Conservation (phyloP, 495 filamentous ascomycete species). For the Aspergillus steynii region DNA sequence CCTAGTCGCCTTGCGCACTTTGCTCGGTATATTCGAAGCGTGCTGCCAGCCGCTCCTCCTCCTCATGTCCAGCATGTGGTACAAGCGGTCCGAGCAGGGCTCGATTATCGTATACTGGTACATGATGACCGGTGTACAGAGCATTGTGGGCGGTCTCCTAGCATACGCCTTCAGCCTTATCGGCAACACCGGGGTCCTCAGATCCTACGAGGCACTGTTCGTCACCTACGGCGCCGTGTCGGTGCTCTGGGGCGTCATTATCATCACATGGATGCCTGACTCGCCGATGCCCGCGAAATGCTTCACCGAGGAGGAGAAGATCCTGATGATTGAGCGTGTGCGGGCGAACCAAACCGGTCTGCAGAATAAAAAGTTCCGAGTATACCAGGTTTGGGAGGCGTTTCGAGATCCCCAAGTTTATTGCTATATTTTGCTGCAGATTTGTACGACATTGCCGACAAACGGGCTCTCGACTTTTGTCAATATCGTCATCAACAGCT, state of each 20-base stretch:
- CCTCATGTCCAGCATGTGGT: slow-evolving; percentile 53
- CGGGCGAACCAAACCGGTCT: background rate
- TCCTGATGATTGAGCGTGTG: background rate
- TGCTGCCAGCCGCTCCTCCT: slow-evolving; percentile 60
- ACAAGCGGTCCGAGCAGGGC: slow-evolving; percentile 61
- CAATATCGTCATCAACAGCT: background rate
- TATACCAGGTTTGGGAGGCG: slow-evolving; percentile 1
- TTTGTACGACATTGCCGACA: background rate
- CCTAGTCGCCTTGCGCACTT: slow-evolving; percentile 45
- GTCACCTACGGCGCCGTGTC: background rate
- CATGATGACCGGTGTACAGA: slow-evolving; percentile 59
- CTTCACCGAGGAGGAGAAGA: background rate
- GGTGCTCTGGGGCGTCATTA: background rate
- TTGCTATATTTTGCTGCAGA: background rate
- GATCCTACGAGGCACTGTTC: background rate
- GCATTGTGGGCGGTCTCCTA: slow-evolving; percentile 61
- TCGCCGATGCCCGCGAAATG: background rate
- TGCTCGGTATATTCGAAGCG: slow-evolving; percentile 68
- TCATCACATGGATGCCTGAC: background rate
- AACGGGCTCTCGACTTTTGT: background rate
- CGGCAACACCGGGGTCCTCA: background rate
- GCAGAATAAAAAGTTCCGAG: background rate
- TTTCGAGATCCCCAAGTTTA: background rate
- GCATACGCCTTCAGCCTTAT: slow-evolving; percentile 51
- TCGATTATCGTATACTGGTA: slow-evolving; percentile 51